phyloP scores from a whole-genome alignment of 352 stramenopile genomes.

The Thraustochytrium striatum region DNA sequence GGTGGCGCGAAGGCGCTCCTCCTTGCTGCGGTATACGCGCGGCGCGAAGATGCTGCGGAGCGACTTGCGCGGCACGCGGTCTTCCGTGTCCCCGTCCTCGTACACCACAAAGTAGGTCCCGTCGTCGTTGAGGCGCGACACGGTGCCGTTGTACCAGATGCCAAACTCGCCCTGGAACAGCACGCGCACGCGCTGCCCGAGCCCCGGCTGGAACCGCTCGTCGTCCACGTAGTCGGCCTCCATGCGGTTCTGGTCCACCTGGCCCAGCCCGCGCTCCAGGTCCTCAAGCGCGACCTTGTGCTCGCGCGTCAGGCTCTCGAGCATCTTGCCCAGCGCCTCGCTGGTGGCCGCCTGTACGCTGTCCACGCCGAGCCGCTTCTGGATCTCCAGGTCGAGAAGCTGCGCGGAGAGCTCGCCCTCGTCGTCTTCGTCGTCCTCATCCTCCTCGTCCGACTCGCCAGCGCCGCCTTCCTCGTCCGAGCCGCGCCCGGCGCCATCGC shows the following conservation, averaged over 20 bases:
- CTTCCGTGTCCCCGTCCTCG: constrained; percentile 34
- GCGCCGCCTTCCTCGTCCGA: neutral
- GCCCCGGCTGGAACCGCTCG: constrained; percentile 20
- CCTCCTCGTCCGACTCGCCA: neutral
- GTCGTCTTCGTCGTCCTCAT: neutral
- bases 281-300: neutral
- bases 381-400: constrained; percentile 1
- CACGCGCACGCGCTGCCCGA: constrained; percentile 40
- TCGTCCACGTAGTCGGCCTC: constrained; percentile 29
- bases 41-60: constrained; percentile 39
- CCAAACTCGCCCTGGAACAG: constrained; percentile 17
- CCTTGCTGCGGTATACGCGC: neutral
- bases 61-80: neutral
- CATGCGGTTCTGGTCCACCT: neutral
- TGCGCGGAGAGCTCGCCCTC: neutral
- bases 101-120: constrained; percentile 39
- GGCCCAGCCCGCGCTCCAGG: neutral
- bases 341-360: neutral
- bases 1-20: neutral
- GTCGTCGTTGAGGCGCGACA: constrained; percentile 21
- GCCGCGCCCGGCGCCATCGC: neutral
- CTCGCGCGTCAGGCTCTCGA: neutral
- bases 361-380: constrained; percentile 9
- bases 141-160: constrained; percentile 43
- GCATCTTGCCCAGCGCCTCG: constrained; percentile 6